Evolutionary conservation across 2,329 filamentous ascomycete genomes (phyloP).

Genomic region (Diaporthe caulivora): DNA sequence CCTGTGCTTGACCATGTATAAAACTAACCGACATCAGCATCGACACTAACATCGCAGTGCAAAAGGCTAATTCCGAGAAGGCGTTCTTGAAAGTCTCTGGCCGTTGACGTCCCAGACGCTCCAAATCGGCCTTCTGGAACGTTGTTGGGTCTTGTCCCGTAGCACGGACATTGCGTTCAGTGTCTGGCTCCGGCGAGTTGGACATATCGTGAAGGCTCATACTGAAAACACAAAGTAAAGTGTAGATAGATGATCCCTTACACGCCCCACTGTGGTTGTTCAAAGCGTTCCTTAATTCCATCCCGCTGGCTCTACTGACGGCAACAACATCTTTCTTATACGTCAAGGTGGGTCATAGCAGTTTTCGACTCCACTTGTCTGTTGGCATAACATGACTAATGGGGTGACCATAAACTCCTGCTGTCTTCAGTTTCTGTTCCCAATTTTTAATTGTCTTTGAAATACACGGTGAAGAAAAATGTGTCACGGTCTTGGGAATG

Average conservation of each 20-base stretch:
- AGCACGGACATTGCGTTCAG: not conserved
- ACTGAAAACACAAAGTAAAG: not conserved
- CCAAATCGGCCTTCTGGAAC: slow-evolving; percentile 53
- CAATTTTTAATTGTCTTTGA: slow-evolving; percentile 2
- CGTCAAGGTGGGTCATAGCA: not conserved
- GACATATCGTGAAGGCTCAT: slow-evolving; percentile 8
- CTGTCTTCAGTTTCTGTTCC: not conserved
- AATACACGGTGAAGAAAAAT: slow-evolving; percentile 6
- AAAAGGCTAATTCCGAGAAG: slow-evolving; percentile 69
- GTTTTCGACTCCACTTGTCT: not conserved
- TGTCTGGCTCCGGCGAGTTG: not conserved
- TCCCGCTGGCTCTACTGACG: not conserved
- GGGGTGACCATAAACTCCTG: not conserved
- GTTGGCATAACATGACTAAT: not conserved
- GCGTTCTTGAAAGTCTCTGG: slow-evolving; percentile 63
- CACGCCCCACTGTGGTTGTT: not conserved
- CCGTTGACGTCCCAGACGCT: slow-evolving; percentile 69
- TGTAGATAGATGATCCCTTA: not conserved
- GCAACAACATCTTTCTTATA: slow-evolving; percentile 23
- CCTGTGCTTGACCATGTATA: no score
- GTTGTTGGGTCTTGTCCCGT: slow-evolving; percentile 38
- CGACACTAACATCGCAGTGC: slow-evolving; percentile 69
- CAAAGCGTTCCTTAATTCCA: not conserved
- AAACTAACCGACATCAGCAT: slow-evolving; percentile 64
- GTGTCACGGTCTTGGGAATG: not conserved